Evolutionary conservation across 108 stramenopile species (phyloP).

Genomic region (Discostella stelligeroides): DNA sequence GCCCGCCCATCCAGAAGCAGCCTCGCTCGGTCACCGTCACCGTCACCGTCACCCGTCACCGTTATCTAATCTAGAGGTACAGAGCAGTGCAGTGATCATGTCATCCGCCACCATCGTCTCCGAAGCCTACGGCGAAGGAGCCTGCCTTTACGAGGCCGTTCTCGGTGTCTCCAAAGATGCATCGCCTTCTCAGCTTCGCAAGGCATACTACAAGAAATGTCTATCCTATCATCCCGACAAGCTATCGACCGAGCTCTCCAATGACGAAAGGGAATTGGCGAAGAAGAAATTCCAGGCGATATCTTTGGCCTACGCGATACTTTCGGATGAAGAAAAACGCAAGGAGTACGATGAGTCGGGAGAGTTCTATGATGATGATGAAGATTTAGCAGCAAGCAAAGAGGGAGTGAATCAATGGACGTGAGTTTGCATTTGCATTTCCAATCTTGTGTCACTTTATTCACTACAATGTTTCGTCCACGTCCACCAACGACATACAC

Average conservation of each 20-base stretch:
- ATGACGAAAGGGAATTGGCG: slow-evolving; percentile 31
- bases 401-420: slow-evolving; percentile 47
- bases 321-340: slow-evolving; percentile 45
- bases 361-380: slow-evolving; percentile 58
- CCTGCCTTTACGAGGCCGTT: slow-evolving; percentile 71
- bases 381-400: slow-evolving; percentile 39
- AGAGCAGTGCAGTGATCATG: too few species aligned
- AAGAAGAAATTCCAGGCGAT: slow-evolving; percentile 51
- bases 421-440: not conserved
- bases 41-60: too few species aligned
- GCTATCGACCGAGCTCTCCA: slow-evolving; percentile 16
- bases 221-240: slow-evolving; percentile 82
- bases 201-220: slow-evolving; percentile 79
- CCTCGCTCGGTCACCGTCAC: too few species aligned
- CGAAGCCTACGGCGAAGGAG: slow-evolving; percentile 65
- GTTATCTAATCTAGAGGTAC: too few species aligned
- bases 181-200: slow-evolving; percentile 65
- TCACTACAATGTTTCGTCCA: not conserved
- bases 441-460: too few species aligned
- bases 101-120: slow-evolving; percentile 46
- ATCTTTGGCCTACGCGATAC: slow-evolving; percentile 48
- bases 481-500: not conserved
- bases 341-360: slow-evolving; percentile 74
- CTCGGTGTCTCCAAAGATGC: slow-evolving; percentile 54
- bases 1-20: too few species aligned